Evolutionary conservation across 2,329 filamentous ascomycete species (phyloP).

Genomic region (Penicillium sp.): DNA sequence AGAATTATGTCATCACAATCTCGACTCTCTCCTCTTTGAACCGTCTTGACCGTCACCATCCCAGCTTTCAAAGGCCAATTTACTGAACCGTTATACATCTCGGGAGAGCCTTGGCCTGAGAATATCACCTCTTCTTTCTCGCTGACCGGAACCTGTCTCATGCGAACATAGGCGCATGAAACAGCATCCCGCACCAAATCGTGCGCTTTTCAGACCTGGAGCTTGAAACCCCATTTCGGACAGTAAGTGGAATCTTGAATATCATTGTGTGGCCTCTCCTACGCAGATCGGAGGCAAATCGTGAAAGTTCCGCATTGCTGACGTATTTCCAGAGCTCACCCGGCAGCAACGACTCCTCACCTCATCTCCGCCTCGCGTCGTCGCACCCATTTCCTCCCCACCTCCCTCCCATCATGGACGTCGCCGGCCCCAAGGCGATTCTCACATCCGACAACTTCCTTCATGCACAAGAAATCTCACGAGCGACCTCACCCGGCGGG

Average conservation of each 20-base stretch:
- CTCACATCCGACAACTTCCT: constrained; percentile 42
- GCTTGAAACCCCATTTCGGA: constrained; percentile 21
- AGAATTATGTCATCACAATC: constrained; percentile 32
- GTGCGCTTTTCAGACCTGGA: constrained; percentile 19
- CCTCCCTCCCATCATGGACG: constrained; percentile 36
- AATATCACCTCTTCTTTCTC: constrained; percentile 4
- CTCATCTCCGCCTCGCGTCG: constrained; percentile 22
- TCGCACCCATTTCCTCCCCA: constrained; percentile 17
- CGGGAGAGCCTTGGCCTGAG: background rate
- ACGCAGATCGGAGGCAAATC: background rate
- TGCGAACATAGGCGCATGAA: constrained; percentile 32
- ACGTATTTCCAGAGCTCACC: constrained; percentile 31
- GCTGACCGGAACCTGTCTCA: constrained; percentile 19
- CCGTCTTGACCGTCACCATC: constrained; percentile 8
- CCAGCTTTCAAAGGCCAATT: background rate
- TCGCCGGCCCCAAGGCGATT: constrained; percentile 34
- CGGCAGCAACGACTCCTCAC: constrained; percentile 24
- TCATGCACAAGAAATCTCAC: constrained; percentile 70
- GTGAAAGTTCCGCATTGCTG: constrained; percentile 20
- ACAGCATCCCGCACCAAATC: constrained; percentile 24
- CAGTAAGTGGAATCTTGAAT: constrained; percentile 13
- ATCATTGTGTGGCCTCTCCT: background rate
- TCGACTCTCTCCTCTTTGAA: constrained; percentile 9
- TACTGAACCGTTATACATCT: background rate
- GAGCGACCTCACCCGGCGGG: constrained; percentile 79